Evolutionary conservation across 1,284 basidiomycete genomes (phyloP), one percentile per base, ranked within the genome.

Genomic region (Wallemia mellicola): DNA sequence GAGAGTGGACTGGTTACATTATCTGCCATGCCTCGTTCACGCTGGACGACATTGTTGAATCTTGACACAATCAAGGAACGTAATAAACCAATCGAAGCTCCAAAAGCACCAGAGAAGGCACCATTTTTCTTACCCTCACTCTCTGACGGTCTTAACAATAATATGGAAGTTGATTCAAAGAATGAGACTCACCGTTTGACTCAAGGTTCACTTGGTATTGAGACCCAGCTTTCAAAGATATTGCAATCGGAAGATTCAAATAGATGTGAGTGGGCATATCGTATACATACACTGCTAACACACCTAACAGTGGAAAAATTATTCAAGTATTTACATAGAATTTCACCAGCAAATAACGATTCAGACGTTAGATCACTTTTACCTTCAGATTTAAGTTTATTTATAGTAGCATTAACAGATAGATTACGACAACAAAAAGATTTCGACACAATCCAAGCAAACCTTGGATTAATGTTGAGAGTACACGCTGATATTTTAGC

Each of bases 71-170:
- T 98, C 66, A 84, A 87, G 81, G 82, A 83, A 76, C 81, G 91
- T 57, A 96, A 98, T 70, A 94, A 92, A 74, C 91, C 94, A 7
- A 91, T 84, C 70, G 89, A 95, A 64, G 77, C 88, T 0, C 88
- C 88, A 2, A 95, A 96, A 71, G 85, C 82, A 33, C 87, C 88
- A 1, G 89, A 95, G 71, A 78, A 85, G 62, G 92, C 89, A 1
- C 94, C 94, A 0, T 99, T 99, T 76, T 99, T 98, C 76, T 73
- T 99, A 19, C 89, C 89, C 7, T 87, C 86, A 1, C 71, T 95
- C 32, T 27, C 60, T 61, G 56, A 32, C 11, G 59, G 32, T 19
- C 59, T 61, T 27, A 62, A 61, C 24, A 30, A 54, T 25, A 57
- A 55, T 22, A 25, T 61, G 9, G 58, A 60, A n/a, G 27, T 27